Base-by-base conservation (phyloP, 169 alveolate genomes). In the Theileria equi region DNA sequence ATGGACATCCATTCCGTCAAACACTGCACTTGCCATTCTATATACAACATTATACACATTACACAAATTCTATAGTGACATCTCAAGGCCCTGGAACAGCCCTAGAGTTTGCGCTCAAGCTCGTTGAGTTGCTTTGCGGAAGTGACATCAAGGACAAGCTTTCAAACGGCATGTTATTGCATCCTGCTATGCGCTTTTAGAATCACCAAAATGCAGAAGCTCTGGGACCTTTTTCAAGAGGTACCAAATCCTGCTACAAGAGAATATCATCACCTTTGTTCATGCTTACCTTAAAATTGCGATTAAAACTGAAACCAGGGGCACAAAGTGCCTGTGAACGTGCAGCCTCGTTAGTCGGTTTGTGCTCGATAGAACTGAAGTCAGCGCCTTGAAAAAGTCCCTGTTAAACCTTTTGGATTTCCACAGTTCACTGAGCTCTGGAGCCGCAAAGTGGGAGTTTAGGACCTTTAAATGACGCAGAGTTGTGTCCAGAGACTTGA, bases 51-150 rank as follows among this genome's bases (percentile, higher is more conserved):
- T 53, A 44, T 53, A 53, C 23, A 1, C 5, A 29, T 13, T 13
- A n/a, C 26, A n/a, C 19, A 35, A 38, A 25, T 31, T 2, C 2
- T 50, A 34, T 64, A 74, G 84, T 85, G 36, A 85, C 92, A 1
- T 85, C 92, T 23, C 64, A 65, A 36, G 89, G 86, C 32, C 92
- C 92, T 3, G 92, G 92, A 40, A 69, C 89, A 19, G 92, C 92
- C 25, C 57, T 62, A 43, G 92, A 85, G 52, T 85, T 85, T 41
- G 88, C 89, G 5, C 79, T 85, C 50, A 85, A 80, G 45, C 78
- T 85, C 21, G 89, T 85, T 10, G 92, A 85, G 52, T 32, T 76
- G 38, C 69, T 85, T 16, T 80, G 84, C 45, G 81, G 84, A 25
- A 10, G 48, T 8, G 77, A 77, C 45, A 62, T 36, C 44, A 77